Conservation (phyloP, 306 rosid species). For the Cicer yamashitae region DNA sequence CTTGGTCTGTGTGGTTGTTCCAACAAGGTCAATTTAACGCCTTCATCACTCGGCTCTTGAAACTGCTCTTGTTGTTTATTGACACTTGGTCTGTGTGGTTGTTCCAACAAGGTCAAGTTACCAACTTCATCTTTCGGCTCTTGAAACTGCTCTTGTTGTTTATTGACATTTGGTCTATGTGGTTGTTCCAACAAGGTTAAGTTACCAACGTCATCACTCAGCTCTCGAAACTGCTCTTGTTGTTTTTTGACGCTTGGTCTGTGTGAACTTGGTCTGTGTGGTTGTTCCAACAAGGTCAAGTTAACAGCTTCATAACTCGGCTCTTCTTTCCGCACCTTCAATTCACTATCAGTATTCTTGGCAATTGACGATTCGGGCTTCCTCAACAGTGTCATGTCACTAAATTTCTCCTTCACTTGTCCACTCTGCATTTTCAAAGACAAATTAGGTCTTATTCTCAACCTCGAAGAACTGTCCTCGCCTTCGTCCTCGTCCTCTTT, state of each 20-base stretch:
- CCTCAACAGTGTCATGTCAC: conserved; percentile 81
- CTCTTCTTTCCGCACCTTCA: conserved; percentile 51
- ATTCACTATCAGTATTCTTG: conserved; percentile 44
- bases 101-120: conserved; percentile 57
- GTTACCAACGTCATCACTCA: conserved; percentile 40
- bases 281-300: conserved; percentile 61
- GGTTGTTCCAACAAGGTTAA: conserved; percentile 67
- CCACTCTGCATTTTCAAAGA: conserved; percentile 58
- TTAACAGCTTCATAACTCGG: conserved; percentile 38
- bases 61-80: background rate
- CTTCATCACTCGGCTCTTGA: conserved; percentile 30
- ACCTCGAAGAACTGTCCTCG: conserved; percentile 52
- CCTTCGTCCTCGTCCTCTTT: conserved; percentile 63
- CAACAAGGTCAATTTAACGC: conserved; percentile 52
- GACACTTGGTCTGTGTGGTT: conserved; percentile 50
- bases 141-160: background rate
- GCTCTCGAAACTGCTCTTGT: background rate
- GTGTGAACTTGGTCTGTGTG: conserved; percentile 24
- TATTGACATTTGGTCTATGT: conserved; percentile 7
- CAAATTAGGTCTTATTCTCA: conserved; percentile 79
- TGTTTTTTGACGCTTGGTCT: background rate
- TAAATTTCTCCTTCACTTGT: conserved; percentile 64
- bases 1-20: conserved; percentile 56
- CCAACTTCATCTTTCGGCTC: conserved; percentile 32
- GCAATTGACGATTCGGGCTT: conserved; percentile 66